Evolutionary conservation across 345 rosid genomes (phyloP).

Genomic region (Hibiscus trionum): DNA sequence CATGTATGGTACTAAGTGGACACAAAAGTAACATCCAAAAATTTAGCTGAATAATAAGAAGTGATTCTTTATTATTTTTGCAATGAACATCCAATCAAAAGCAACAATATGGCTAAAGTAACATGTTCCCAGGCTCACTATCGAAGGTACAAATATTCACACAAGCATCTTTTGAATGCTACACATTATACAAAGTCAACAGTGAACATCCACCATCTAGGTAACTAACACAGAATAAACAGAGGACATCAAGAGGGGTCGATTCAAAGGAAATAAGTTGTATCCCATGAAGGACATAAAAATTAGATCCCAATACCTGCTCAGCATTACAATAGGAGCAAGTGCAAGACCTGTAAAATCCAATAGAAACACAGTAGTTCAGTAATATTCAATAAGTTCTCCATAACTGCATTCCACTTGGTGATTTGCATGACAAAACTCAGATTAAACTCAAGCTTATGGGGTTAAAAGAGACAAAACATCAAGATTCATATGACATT

Average conservation of each 20-base stretch:
- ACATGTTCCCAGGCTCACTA: background rate
- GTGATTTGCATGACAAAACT: background rate
- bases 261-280: background rate
- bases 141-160: background rate
- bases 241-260: background rate
- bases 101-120: background rate
- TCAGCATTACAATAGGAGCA: constrained; percentile 82
- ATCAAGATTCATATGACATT: background rate
- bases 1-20: background rate
- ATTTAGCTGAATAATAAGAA: background rate
- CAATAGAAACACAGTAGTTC: constrained; percentile 7
- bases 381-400: background rate
- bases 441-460: background rate
- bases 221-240: background rate
- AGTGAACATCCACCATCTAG: background rate
- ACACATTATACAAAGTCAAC: background rate
- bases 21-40: background rate
- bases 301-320: constrained; percentile 47
- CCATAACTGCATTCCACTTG: background rate
- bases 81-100: background rate
- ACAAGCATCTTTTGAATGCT: background rate
- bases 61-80: background rate
- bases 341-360: constrained; percentile 57
- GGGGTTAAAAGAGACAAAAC: background rate
- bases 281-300: background rate